Base-by-base conservation (phyloP, 495 filamentous ascomycete species). In the Melanomma pulvis-pyrius region DNA sequence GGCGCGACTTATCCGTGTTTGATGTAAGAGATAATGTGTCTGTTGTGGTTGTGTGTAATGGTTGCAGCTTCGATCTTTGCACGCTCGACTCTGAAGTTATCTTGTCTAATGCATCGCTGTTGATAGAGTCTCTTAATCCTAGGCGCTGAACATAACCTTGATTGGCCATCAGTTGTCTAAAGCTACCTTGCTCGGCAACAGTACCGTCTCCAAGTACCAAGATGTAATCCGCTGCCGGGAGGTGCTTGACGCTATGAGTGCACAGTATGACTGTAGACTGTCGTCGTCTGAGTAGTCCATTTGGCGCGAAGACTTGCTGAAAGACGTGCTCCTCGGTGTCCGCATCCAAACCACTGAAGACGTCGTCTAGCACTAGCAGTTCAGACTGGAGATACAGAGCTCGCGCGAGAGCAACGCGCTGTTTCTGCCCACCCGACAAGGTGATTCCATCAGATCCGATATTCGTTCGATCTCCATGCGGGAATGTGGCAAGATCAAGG, bases 281-380 rank as follows among this genome's bases (percentile, higher is more conserved):
- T 19, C 92, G 93, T 30, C 67, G 63, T 32, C 55, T 63, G 26
- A 79, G 61, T 5, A 81, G 25, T 1, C 79, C 76, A 0, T 60
- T 34, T 1, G 60, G 24, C 0, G 69, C 73, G 46, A 81, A 68
- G 0, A 81, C 56, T 22, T 72, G 73, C 65, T 88, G 82, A 21
- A 91, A 84, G 0, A 98, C 92, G 6, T 96, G 90, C 28, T 91
- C 92, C 78, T 97, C 94, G 17, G 90, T 92, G 72, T 93, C 93
- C 53, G 93, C 96, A 76, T 98, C 94, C 24, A 98, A 80, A 0
- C 92, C 94, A 41, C 87, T 91, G 0, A 94, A 97, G 22, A 92
- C 91, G 76, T 98, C 94, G 71, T 98, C 94, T n/a, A 98, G 84
- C 2, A 98, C 78, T 0, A 98, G 81, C 69, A 98, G 90, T 79